Evolutionary conservation across 2,329 filamentous ascomycete species (phyloP).

Genomic region (Pestalotiopsis sp.): DNA sequence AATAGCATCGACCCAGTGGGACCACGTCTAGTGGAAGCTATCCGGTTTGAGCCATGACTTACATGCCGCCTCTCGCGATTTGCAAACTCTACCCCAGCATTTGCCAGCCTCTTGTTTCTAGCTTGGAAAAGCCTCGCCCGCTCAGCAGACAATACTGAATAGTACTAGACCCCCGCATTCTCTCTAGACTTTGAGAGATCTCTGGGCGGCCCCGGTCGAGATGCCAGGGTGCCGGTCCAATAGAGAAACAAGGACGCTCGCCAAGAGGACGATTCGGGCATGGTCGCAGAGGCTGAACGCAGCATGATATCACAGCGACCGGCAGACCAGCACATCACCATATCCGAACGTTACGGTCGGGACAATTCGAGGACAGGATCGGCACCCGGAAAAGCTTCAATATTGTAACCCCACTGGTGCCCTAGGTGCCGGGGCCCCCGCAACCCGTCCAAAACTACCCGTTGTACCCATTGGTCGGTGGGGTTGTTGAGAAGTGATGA

Average conservation of each 20-base stretch:
- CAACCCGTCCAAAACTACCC: background rate
- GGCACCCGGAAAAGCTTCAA: background rate
- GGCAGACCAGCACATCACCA: background rate
- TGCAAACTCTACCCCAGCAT: too few relatives aligned
- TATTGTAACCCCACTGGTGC: constrained; percentile 7
- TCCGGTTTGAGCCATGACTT: background rate
- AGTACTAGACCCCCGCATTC: background rate
- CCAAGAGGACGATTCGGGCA: background rate
- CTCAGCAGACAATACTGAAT: background rate
- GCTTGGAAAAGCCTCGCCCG: background rate
- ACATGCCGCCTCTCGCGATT: background rate
- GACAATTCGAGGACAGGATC: background rate
- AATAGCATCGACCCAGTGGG: background rate
- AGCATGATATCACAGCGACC: constrained; percentile 3
- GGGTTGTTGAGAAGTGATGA: background rate
- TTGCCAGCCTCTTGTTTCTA: background rate
- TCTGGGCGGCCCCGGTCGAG: background rate
- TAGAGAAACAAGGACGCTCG: background rate
- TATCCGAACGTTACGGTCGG: constrained; percentile 2
- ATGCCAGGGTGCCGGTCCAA: background rate
- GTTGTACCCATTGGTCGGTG: background rate
- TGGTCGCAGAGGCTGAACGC: background rate
- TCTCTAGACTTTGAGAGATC: background rate
- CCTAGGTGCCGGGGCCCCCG: background rate
- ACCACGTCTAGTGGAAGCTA: background rate